These are phyloP conservation scores for Linnemannia exigua DNA, from an alignment of 192 early-diverging fungal species.

Conservation along the genomic window DNA sequence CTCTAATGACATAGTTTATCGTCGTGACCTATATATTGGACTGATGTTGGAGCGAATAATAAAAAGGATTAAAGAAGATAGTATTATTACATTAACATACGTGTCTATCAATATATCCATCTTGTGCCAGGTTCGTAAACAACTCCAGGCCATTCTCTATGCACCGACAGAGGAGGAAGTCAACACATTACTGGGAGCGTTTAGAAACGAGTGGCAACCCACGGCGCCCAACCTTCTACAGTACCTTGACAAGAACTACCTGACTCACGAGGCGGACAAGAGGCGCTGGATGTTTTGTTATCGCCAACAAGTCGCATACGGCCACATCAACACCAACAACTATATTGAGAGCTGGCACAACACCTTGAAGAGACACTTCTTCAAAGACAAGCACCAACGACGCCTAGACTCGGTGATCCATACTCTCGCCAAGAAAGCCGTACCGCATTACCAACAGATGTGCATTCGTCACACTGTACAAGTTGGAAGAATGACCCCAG, in stretches of 20 bases:
- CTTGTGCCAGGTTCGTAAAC: too few species aligned
- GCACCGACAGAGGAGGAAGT: neutral
- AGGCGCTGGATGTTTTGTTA: slow-evolving; percentile 33
- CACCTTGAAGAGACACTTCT: slow-evolving; percentile 8
- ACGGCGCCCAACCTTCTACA: neutral
- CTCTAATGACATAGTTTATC: too few species aligned
- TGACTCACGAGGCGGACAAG: slow-evolving; percentile 11
- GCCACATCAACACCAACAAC: slow-evolving; percentile 19
- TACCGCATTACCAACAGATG: too few species aligned
- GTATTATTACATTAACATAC: too few species aligned
- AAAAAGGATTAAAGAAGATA: too few species aligned
- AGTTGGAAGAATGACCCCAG: slow-evolving; percentile 7
- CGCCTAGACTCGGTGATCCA: slow-evolving; percentile 13
- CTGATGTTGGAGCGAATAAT: too few species aligned
- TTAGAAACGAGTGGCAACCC: neutral
- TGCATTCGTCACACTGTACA: too few species aligned
- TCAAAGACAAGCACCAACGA: slow-evolving; percentile 20
- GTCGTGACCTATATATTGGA: too few species aligned
- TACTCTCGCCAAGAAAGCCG: neutral
- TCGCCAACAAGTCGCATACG: slow-evolving; percentile 6
- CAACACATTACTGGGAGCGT: neutral
- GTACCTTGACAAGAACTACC: slow-evolving; percentile 25
- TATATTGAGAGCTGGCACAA: slow-evolving; percentile 28
- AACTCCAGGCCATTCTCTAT: slow-evolving; percentile 9
- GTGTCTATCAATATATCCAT: too few species aligned